Evolutionary conservation across 2,329 filamentous ascomycete species (phyloP).

Genomic region (Colletotrichum tropicicola): DNA sequence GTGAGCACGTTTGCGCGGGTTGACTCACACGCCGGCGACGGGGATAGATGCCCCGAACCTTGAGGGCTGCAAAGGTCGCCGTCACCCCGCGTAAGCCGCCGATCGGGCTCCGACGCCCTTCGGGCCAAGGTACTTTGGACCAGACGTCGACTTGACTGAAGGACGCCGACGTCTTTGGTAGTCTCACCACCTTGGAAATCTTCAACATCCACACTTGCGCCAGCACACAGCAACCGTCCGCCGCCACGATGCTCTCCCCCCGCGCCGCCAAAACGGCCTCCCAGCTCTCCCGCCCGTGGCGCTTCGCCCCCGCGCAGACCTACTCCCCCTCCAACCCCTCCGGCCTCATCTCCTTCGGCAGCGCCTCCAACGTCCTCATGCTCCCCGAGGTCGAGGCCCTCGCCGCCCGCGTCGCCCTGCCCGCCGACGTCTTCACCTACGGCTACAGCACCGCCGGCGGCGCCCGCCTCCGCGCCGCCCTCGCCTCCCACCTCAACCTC

Average conservation of each 20-base stretch:
- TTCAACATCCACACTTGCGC: neutral
- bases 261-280: constrained; percentile 13
- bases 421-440: constrained; percentile 44
- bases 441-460: constrained; percentile 45
- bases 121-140: neutral
- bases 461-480: constrained; percentile 39
- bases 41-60: no score
- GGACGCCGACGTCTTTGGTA: no score
- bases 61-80: neutral
- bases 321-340: constrained; percentile 10
- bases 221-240: neutral
- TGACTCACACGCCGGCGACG: no score
- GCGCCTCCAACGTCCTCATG: constrained; percentile 18
- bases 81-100: no score
- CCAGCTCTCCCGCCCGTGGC: constrained; percentile 13
- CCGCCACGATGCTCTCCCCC: neutral
- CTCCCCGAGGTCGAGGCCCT: constrained; percentile 2
- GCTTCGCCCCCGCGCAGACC: constrained; percentile 13
- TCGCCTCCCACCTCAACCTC: constrained; percentile 48
- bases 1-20: neutral
- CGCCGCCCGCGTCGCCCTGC: constrained; percentile 4
- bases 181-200: neutral
- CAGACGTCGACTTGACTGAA: no score
- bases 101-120: no score
- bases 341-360: constrained; percentile 22